Base-by-base conservation (phyloP, 495 filamentous ascomycete genomes). In the Penicillium longicatenatum region DNA sequence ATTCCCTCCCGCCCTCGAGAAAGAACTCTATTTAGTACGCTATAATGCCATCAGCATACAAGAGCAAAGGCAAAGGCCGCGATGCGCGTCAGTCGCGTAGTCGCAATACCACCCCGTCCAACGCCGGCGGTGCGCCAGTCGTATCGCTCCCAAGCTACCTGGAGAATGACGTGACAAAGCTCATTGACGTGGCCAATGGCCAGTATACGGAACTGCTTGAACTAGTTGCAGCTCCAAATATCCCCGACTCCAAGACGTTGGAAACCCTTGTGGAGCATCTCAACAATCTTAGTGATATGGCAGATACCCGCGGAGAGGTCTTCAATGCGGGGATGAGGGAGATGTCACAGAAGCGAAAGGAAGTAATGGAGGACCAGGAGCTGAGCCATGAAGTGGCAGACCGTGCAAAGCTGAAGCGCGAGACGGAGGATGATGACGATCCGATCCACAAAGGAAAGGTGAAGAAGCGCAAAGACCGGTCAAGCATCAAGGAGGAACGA, bases 91-190 rank as follows among this genome's bases (percentile, higher is more conserved):
- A 84, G 58, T 90, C 90, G 64, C 86, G 87, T 54, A 93, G 90
- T 66, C 88, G 91, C 63, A 93, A 94, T 72, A 92, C 90, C 11
- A 96, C 91, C 4, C 91, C 91, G 59, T 89, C 88, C 39, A 73
- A 67, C 19, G 70, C 77, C 58, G 83, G 79, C 41, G 77, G 68
- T 44, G 67, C 72, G 9, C 76, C 72, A 30, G 76, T 78, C 12
- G 78, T 82, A 21, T 70, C 82, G 51, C 79, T 86, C 21, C 75
- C 79, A 30, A 80, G 70, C 56, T 82, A 81, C 56, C 69, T 85
- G 59, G 83, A 88, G 49, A 87, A 86, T 57, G 82, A 86, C 59
- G 81, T 84, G 24, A 80, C 87, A 31, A 86, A 87, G 49, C 78
- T 90, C 17, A 73, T 82, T 52, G 64, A 82, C 62, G 83, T 75